Evolutionary conservation across 495 filamentous ascomycete species (phyloP).

Genomic region (Annulohypoxylon moriforme): DNA sequence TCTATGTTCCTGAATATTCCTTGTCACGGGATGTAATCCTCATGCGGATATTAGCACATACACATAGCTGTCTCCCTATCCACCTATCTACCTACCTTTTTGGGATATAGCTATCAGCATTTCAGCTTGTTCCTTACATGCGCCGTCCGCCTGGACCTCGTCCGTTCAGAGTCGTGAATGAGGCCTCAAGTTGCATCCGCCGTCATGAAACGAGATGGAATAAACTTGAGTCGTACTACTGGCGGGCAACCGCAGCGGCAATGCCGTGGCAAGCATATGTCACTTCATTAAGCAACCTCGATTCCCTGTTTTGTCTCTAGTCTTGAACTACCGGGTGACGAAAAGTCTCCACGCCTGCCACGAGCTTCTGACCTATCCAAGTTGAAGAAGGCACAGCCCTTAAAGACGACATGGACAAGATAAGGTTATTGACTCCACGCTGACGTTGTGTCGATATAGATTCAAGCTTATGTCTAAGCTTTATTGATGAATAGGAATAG

Average conservation of each 20-base stretch:
- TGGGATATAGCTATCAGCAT: neutral
- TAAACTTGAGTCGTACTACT: slow-evolving; percentile 13
- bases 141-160: neutral
- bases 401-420: neutral
- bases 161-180: neutral
- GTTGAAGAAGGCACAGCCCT: slow-evolving; percentile 13
- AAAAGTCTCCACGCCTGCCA: slow-evolving; percentile 25
- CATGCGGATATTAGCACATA: slow-evolving; percentile 13
- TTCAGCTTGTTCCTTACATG: neutral
- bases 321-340: slow-evolving; percentile 21
- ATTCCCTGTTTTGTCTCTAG: slow-evolving; percentile 17
- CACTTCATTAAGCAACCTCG: neutral
- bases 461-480: neutral
- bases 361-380: slow-evolving; percentile 18
- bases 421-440: slow-evolving; percentile 6
- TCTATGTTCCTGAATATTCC: neutral
- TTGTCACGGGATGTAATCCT: slow-evolving; percentile 17
- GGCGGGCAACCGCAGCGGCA: neutral
- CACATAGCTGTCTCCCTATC: neutral
- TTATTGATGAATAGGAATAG: neutral
- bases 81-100: neutral
- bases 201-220: slow-evolving; percentile 16
- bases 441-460: neutral
- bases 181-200: slow-evolving; percentile 13
- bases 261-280: slow-evolving; percentile 2